Evolutionary conservation across 139 green algal species (phyloP).

Genomic region (Volvox reticuliferus): DNA sequence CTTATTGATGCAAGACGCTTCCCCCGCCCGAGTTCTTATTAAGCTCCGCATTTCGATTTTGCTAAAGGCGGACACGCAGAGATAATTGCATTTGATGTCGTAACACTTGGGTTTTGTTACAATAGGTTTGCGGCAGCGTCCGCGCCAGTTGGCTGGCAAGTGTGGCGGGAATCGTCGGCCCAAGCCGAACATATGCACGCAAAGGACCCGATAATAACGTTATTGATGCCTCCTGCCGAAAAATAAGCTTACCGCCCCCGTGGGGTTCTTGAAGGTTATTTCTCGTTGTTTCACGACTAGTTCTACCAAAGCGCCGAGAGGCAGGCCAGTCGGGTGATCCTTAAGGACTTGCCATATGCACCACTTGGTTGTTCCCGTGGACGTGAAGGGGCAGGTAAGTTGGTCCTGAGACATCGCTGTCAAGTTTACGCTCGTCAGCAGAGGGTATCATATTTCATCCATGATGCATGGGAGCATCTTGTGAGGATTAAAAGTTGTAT

Average conservation of each 20-base stretch:
- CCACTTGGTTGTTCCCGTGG: slow-evolving; percentile 34
- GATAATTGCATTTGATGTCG: too few relatives aligned
- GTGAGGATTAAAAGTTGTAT: too few relatives aligned
- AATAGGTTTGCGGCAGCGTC: too few relatives aligned
- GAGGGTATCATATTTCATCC: too few relatives aligned
- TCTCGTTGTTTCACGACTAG: background rate
- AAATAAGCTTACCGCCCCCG: slow-evolving; percentile 23
- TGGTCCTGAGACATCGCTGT: slow-evolving; percentile 23
- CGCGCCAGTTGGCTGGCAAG: background rate
- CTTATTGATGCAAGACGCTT: too few relatives aligned
- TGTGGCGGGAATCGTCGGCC: background rate
- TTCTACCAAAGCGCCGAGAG: background rate
- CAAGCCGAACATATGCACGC: background rate
- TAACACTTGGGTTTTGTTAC: too few relatives aligned
- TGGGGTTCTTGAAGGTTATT: slow-evolving; percentile 34
- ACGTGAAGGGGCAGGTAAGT: slow-evolving; percentile 1
- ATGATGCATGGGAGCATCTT: too few relatives aligned
- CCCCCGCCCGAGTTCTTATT: too few relatives aligned
- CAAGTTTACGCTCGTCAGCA: background rate
- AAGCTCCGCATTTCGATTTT: too few relatives aligned
- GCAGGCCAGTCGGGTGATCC: background rate
- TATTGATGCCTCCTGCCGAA: background rate
- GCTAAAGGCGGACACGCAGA: too few relatives aligned
- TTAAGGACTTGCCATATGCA: slow-evolving; percentile 38
- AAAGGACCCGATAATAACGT: background rate